A percentile compares a stretch with the other conserved stretches of the same genome.
Conservation (phyloP, 805 yeast genomes). For the Hanseniaspora singularis region DNA sequence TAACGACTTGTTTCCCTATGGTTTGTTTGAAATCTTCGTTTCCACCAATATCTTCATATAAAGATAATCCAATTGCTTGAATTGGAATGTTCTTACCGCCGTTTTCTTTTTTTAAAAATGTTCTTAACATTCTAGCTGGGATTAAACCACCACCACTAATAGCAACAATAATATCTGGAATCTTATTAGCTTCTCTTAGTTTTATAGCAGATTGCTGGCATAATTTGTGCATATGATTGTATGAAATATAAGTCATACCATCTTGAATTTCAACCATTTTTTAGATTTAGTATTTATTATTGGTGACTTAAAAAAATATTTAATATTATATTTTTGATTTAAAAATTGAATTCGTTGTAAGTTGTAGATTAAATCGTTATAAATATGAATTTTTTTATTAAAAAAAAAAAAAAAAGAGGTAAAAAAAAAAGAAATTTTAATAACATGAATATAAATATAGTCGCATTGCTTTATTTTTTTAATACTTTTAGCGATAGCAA, state of each 20-base stretch:
- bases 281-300: too few species aligned
- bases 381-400: too few species aligned
- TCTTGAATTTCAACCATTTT: constrained; percentile 24
- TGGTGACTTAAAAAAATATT: too few species aligned
- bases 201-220: constrained; percentile 56
- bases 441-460: too few species aligned
- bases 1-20: constrained; percentile 68
- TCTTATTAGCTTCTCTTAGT: constrained; percentile 33
- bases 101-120: constrained; percentile 41
- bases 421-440: too few species aligned
- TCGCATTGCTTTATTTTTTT: too few species aligned
- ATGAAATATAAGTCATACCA: constrained; percentile 52
- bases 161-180: constrained; percentile 50
- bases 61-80: constrained; percentile 56
- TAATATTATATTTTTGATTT: too few species aligned
- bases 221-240: constrained; percentile 70
- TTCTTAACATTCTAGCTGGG: constrained; percentile 55
- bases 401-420: too few species aligned
- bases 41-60: constrained; percentile 49
- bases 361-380: too few species aligned
- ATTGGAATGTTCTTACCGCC: constrained; percentile 58
- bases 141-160: constrained; percentile 68
- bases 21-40: constrained; percentile 33
- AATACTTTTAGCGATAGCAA: too few species aligned
- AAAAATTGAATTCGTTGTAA: too few species aligned